Percentiles rank a stretch among this genome's conserved stretches.
These are phyloP conservation scores for Ganoderma lucidum DNA, from an alignment of 1,284 basidiomycete genomes.

Conservation along the genomic window DNA sequence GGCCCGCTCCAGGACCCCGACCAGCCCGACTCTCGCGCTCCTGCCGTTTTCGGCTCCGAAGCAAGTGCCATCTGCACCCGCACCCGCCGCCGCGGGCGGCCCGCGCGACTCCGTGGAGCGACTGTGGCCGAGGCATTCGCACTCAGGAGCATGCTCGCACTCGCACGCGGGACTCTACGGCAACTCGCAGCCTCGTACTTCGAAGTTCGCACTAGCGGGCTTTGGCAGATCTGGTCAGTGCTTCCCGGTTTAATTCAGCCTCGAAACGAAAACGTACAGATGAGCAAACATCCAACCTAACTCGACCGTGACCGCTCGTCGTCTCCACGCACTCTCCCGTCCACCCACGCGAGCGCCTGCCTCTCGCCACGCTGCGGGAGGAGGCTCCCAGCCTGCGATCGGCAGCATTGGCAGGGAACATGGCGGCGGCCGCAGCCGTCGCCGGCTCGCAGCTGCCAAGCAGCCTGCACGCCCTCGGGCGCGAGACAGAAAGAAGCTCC, in stretches of 20 bases:
- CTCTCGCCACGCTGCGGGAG: not conserved
- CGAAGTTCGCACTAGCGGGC: not conserved
- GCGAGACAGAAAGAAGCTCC: constrained; percentile 16
- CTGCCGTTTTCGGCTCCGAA: constrained; percentile 13
- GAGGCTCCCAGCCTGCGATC: not conserved
- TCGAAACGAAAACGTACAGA: not conserved
- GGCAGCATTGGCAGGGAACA: constrained; percentile 12
- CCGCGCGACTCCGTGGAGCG: constrained; percentile 10
- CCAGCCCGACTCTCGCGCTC: constrained; percentile 16
- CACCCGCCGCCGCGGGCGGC: constrained; percentile 1
- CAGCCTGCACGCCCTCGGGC: constrained; percentile 19
- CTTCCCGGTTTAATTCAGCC: not conserved
- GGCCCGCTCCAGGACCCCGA: constrained; percentile 25
- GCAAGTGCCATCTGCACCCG: constrained; percentile 4
- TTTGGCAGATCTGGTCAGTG: constrained; percentile 2
- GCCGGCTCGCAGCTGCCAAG: constrained; percentile 19
- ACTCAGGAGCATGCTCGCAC: not conserved
- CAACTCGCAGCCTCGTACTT: not conserved
- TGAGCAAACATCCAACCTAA: constrained; percentile 1
- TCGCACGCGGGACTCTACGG: not conserved
- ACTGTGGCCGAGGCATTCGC: constrained; percentile 1
- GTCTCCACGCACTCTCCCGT: not conserved
- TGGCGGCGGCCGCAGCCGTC: constrained; percentile 25
- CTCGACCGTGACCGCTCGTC: not conserved
- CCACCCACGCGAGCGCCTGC: not conserved